Base-by-base conservation (phyloP, 306 rosid species). In the Luffa aegyptiaca region DNA sequence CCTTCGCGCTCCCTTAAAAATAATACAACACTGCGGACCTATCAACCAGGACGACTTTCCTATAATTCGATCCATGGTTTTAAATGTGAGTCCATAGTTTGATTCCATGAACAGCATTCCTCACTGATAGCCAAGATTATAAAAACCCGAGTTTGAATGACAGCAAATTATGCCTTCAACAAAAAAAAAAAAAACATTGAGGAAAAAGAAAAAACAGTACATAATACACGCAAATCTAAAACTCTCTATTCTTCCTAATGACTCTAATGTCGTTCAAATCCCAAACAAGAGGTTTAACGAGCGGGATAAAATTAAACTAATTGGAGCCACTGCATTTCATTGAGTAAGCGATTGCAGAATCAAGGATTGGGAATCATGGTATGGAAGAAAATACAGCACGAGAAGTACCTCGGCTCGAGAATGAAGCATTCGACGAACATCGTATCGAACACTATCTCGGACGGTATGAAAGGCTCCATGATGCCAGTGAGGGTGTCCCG, bases 401-500 rank as follows among this genome's bases (percentile, higher is more conserved):
- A 44, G 33, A 73, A 57, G 2, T 68, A 95, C 98, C 98, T 95
- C 99, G 10, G 99, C 97, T 16, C 97, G 97, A 82, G 97, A 84
- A 78, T 95, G 99, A 57, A 95, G 93, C 99, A 93, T 90, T 84
- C 96, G 97, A 78, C 93, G 99, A 77, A 93, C 90, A 37, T 92
- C 97, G 83, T 92, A 85, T 85, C 96, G 96, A 76, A 95, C 87
- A 79, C 69, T 79, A 8, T 92, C 92, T 11, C 91, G 82, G 76
- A 95, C 97, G 85, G 92, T 96, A 82, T 91, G 99, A 87, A 95
- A 95, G 83, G 97, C 97, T 3, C 97, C 84, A 78, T 95, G 99
- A 86, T 95, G 99, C 99, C 99, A 95, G 68, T 95, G 99, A 81
- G 92, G 81, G 69, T 90, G 97, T 21, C 93, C 90, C 4, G 89